Percentiles rank a stretch among this genome's conserved stretches.
Evolutionary conservation across 2,329 filamentous ascomycete genomes (phyloP).

Genomic region (Fusarium sp.): DNA sequence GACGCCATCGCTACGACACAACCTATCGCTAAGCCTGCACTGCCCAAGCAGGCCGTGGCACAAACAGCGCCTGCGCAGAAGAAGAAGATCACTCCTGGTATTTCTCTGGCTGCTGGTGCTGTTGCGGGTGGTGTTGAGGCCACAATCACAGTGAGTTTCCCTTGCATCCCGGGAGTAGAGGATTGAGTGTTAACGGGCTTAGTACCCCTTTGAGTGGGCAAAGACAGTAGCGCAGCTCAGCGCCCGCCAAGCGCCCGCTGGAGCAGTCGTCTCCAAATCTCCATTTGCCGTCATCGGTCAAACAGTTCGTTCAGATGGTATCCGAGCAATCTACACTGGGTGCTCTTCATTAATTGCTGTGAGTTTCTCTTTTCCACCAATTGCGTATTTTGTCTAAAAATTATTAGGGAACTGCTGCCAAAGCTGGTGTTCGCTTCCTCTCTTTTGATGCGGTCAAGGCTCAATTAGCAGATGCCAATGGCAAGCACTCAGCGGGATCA

Average conservation of each 20-base stretch:
- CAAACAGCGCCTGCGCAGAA: background rate
- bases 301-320: conserved; percentile 65
- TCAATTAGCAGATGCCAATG: conserved; percentile 63
- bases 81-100: conserved; percentile 46
- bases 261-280: conserved; percentile 52
- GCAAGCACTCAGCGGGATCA: conserved; percentile 62
- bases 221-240: conserved; percentile 71
- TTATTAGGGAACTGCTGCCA: conserved; percentile 62
- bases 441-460: conserved; percentile 73
- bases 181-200: background rate
- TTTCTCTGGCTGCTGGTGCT: conserved; percentile 61
- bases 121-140: conserved; percentile 64
- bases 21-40: background rate
- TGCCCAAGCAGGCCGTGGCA: background rate
- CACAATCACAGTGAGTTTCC: conserved; percentile 53
- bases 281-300: conserved; percentile 65
- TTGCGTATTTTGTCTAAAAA: background rate
- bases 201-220: conserved; percentile 74
- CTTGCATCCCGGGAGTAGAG: accelerated
- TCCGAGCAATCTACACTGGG: conserved; percentile 69
- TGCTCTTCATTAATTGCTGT: conserved; percentile 66
- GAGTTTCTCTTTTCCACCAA: background rate
- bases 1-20: background rate
- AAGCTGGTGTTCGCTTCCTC: conserved; percentile 73
- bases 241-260: conserved; percentile 12